Conservation (phyloP, 768 basidiomycete species). For the Saitozyma sp. region DNA sequence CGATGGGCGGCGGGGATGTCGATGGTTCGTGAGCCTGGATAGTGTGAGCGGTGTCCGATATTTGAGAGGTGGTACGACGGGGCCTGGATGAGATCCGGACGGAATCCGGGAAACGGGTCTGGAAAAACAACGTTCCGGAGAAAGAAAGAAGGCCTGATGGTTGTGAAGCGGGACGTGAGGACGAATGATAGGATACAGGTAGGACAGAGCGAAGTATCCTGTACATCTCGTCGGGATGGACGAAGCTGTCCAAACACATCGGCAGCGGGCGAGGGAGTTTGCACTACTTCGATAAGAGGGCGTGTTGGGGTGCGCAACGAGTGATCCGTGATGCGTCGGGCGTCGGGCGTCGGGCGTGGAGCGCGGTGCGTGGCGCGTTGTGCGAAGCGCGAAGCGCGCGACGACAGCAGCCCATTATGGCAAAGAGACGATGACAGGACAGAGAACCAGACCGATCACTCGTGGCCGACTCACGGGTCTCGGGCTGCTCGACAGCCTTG, state of each 20-base stretch:
- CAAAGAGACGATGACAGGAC: not conserved
- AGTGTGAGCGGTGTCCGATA: not conserved
- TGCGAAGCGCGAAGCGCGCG: too few relatives aligned
- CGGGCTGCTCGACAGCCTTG: conserved; percentile 38
- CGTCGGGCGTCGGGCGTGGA: too few relatives aligned
- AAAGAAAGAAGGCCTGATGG: not conserved
- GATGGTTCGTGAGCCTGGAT: conserved; percentile 25
- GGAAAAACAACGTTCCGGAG: not conserved
- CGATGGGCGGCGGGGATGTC: conserved; percentile 40
- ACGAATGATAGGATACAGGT: not conserved
- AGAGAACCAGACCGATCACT: not conserved
- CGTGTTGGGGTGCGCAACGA: too few relatives aligned
- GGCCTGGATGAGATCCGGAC: not conserved
- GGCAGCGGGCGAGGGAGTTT: too few relatives aligned
- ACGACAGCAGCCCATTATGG: too few relatives aligned
- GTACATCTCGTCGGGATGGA: too few relatives aligned
- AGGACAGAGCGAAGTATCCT: too few relatives aligned
- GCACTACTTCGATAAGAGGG: too few relatives aligned
- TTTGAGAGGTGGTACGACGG: too few relatives aligned
- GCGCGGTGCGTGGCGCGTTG: too few relatives aligned
- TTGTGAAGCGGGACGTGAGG: not conserved
- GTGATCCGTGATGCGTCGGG: too few relatives aligned
- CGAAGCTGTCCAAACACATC: too few relatives aligned
- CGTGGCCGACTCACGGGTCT: conserved; percentile 31
- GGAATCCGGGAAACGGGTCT: not conserved